phyloP scores from a whole-genome alignment of 2,329 filamentous ascomycete genomes.

The Fusarium xyrophilum region DNA sequence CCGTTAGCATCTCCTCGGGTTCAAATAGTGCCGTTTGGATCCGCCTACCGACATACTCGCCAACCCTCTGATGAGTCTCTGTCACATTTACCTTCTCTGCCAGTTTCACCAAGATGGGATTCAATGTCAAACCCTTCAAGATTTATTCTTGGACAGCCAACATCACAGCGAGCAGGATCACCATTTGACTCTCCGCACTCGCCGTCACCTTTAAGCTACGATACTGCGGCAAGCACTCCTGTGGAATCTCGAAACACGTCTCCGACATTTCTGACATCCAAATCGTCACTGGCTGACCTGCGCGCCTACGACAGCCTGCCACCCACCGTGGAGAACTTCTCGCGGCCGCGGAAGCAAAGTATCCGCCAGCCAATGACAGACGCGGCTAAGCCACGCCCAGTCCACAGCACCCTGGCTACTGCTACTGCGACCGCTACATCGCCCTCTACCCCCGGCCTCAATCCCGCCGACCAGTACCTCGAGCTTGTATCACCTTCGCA shows the following conservation, averaged over 20 bases:
- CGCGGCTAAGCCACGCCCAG: slow-evolving; percentile 42
- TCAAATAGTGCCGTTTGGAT: slow-evolving; percentile 36
- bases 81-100: slow-evolving; percentile 46
- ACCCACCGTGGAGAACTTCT: slow-evolving; percentile 63
- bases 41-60: slow-evolving; percentile 30
- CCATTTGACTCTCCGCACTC: slow-evolving; percentile 40
- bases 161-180: slow-evolving; percentile 33
- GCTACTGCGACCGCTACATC: slow-evolving; percentile 1
- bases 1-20: slow-evolving; percentile 35
- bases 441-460: slow-evolving; percentile 36
- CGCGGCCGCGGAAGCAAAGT: slow-evolving; percentile 63
- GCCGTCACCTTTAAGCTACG: slow-evolving; percentile 38
- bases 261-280: slow-evolving; percentile 43
- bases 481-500: slow-evolving; percentile 43
- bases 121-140: slow-evolving; percentile 44
- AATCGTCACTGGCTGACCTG: slow-evolving; percentile 46
- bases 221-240: slow-evolving; percentile 32
- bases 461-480: slow-evolving; percentile 42
- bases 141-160: slow-evolving; percentile 38
- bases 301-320: slow-evolving; percentile 48
- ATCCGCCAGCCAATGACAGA: slow-evolving; percentile 53
- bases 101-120: slow-evolving; percentile 56
- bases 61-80: slow-evolving; percentile 36
- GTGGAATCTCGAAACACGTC: slow-evolving; percentile 42
- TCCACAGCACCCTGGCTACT: slow-evolving; percentile 25